Percentiles rank a stretch among this genome's conserved stretches.
Conservation (phyloP, 1,284 basidiomycete genomes). For the Bondarzewia mesenterica region DNA sequence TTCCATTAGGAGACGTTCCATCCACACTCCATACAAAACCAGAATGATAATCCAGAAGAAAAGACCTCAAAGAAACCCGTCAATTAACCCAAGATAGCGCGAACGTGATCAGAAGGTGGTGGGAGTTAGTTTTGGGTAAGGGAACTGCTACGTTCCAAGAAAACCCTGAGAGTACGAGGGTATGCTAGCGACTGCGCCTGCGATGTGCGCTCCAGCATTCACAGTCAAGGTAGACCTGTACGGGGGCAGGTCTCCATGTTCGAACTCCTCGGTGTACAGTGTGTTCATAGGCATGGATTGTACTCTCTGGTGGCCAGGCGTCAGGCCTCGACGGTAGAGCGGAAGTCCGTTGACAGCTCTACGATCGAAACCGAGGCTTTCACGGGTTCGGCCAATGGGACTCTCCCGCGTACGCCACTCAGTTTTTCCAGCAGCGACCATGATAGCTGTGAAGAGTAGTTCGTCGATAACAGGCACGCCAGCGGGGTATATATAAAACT, state of each 20-base stretch:
- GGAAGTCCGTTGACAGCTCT: neutral
- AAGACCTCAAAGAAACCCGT: too few relatives aligned
- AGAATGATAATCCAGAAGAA: too few relatives aligned
- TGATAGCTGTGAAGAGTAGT: neutral
- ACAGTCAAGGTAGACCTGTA: neutral
- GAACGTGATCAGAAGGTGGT: too few relatives aligned
- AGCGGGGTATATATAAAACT: neutral
- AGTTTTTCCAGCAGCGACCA: neutral
- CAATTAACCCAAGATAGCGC: too few relatives aligned
- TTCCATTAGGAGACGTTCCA: too few relatives aligned
- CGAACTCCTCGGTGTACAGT: neutral
- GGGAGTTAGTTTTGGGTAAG: too few relatives aligned
- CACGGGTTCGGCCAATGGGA: neutral
- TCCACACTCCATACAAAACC: too few relatives aligned
- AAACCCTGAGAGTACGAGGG: neutral
- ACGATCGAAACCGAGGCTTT: neutral
- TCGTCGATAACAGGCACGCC: neutral
- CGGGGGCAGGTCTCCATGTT: neutral
- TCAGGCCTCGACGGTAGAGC: neutral
- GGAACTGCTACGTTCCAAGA: neutral
- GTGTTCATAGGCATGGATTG: neutral
- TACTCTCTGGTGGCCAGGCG: neutral
- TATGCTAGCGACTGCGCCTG: neutral
- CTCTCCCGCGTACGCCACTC: neutral
- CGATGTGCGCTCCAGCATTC: too few relatives aligned